Base-by-base conservation (phyloP, 805 yeast species). In the Clavispora santaluciae region DNA sequence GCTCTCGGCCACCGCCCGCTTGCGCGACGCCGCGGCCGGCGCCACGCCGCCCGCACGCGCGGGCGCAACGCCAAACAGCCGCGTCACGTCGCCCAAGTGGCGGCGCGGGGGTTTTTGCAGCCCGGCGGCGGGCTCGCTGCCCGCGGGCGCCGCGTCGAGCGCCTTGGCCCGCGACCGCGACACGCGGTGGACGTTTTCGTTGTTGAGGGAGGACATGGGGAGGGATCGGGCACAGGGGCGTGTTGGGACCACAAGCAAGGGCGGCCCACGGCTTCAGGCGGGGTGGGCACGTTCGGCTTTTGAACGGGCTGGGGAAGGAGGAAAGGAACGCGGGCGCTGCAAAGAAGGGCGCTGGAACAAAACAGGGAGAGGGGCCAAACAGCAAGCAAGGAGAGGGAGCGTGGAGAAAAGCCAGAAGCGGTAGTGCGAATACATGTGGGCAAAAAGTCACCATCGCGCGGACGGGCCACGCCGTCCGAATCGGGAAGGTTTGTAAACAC, bases 171-270 rank as follows among this genome's bases (percentile, higher is more conserved):
- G 39, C 16, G 68, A 55, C 39, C 70, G 56, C 34, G 65, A 54
- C 41, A 62, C 49, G 43, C 66, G 59, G 48, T 54, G 63, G 33
- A 66, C 70, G 51, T 68, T 68, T 48, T 68, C 73, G 53, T 68
- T 67, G 46, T 62, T 64, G 38, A 68, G 36, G 15, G 54, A 45
- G 42, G 55, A 38, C 54, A 48, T 48, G 46, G 49, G 45, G 38
- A 28, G 13, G 17, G 12, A 33, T 30, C 23, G 23, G 30, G 29
- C 6, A 22, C 23, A 6, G 23, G 23, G 23, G 9, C 9, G 23
- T 7, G 23, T 22, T 9, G 23, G 23, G 23, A n/a, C n/a, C n/a
- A n/a, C n/a, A n/a, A n/a, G n/a, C n/a, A n/a, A n/a, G n/a, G n/a
- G n/a, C n/a, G n/a, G n/a, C n/a, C n/a, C n/a, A n/a, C n/a, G n/a